Evolutionary conservation across 345 rosid species (phyloP).

Genomic region (Limnanthes douglasii): DNA sequence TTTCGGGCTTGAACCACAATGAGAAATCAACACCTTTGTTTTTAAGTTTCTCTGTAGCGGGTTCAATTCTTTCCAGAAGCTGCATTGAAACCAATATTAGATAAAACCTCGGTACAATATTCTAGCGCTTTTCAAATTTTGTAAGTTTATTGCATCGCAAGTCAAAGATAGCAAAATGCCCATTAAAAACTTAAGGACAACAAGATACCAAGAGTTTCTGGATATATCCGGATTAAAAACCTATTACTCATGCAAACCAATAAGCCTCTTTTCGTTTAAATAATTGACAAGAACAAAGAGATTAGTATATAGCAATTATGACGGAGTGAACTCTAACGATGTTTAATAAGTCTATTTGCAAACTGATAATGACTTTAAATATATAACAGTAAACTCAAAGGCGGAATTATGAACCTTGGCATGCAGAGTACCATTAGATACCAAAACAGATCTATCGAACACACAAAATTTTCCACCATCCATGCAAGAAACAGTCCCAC

Average conservation of each 20-base stretch:
- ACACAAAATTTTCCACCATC: conserved; percentile 80
- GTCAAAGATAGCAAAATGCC: not conserved
- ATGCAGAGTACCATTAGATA: conserved; percentile 77
- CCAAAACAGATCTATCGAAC: conserved; percentile 87
- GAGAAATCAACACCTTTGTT: conserved; percentile 77
- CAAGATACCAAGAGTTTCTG: too few relatives aligned
- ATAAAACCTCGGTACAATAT: not conserved
- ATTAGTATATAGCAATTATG: too few relatives aligned
- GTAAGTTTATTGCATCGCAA: too few relatives aligned
- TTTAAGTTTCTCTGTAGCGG: conserved; percentile 71
- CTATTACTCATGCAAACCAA: too few relatives aligned
- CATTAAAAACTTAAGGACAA: not conserved
- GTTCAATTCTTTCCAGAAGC: conserved; percentile 68
- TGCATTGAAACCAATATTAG: conserved; percentile 19
- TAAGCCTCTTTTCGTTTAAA: too few relatives aligned
- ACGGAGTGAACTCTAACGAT: too few relatives aligned
- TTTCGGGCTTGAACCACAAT: conserved; percentile 74
- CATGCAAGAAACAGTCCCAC: conserved; percentile 78
- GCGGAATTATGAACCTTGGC: conserved; percentile 37
- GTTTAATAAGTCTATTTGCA: too few relatives aligned
- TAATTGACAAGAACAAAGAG: too few relatives aligned
- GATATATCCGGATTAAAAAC: too few relatives aligned
- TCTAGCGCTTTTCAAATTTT: too few relatives aligned
- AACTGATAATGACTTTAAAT: too few relatives aligned
- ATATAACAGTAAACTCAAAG: conserved; percentile 1